These are phyloP conservation scores for Podila epicladia DNA, from an alignment of 192 early-diverging fungal species.

Conservation along the genomic window DNA sequence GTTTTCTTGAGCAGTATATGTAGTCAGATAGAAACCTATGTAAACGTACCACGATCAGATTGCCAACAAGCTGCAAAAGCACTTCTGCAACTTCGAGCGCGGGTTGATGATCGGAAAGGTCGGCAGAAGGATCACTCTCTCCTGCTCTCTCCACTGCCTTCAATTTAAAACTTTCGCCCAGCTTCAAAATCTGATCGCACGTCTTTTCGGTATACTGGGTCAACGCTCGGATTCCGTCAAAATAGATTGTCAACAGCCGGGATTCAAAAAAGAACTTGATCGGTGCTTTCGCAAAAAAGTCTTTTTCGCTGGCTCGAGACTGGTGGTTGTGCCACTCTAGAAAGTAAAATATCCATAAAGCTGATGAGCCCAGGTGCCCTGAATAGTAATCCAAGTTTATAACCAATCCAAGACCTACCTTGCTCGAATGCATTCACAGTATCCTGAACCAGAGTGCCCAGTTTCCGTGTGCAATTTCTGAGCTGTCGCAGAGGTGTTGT, in stretches of 20 bases:
- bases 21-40: not conserved
- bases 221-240: slow-evolving; percentile 20
- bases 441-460: slow-evolving; percentile 18
- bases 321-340: slow-evolving; percentile 48
- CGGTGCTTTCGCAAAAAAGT: slow-evolving; percentile 38
- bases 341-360: not conserved
- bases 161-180: slow-evolving; percentile 22
- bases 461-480: slow-evolving; percentile 26
- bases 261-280: slow-evolving; percentile 49
- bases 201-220: slow-evolving; percentile 26
- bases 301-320: slow-evolving; percentile 36
- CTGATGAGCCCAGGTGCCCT: not conserved
- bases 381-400: no score
- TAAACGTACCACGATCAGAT: slow-evolving; percentile 29
- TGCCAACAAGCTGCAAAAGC: slow-evolving; percentile 26
- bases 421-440: slow-evolving; percentile 40
- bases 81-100: slow-evolving; percentile 12
- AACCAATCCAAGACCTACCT: slow-evolving; percentile 4
- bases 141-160: slow-evolving; percentile 13
- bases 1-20: not conserved
- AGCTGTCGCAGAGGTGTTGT: slow-evolving; percentile 38
- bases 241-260: slow-evolving; percentile 26
- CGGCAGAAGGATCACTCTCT: not conserved
- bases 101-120: not conserved
- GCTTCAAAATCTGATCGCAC: slow-evolving; percentile 17